These are phyloP conservation scores for Saccharomyces hybrid DNA, from an alignment of 1,139 yeast species.

Conservation along the genomic window DNA sequence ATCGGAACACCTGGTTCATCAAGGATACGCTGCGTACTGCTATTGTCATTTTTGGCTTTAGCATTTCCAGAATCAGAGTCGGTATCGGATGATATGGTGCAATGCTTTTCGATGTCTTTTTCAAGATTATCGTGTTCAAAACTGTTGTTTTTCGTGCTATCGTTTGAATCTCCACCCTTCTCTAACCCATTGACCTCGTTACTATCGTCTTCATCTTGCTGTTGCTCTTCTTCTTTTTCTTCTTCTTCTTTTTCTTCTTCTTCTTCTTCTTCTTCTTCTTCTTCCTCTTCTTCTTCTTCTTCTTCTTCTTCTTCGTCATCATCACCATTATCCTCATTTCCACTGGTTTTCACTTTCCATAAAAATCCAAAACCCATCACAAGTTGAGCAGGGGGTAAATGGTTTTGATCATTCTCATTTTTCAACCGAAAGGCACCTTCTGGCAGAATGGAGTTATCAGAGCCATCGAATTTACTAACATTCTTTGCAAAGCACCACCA, in stretches of 20 bases:
- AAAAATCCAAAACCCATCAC: constrained; percentile 86
- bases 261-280: constrained; percentile 6
- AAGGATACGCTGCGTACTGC: constrained; percentile 10
- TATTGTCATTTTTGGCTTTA: neutral
- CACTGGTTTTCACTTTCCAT: constrained; percentile 47
- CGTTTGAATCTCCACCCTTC: constrained; percentile 5
- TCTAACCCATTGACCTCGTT: constrained; percentile 7
- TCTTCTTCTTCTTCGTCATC: constrained; percentile 10
- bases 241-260: constrained; percentile 6
- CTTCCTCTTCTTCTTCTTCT: constrained; percentile 7
- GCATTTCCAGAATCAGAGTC: neutral
- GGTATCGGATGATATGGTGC: neutral
- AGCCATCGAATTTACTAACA: constrained; percentile 55
- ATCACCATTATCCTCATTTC: constrained; percentile 16
- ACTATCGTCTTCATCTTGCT: neutral
- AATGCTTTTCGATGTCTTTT: neutral
- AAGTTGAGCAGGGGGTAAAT: constrained; percentile 72
- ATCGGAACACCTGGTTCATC: constrained; percentile 12
- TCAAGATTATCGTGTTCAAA: neutral
- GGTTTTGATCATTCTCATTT: constrained; percentile 47
- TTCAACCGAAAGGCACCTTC: constrained; percentile 56
- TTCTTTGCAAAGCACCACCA: constrained; percentile 71
- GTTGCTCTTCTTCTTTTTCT: constrained; percentile 2
- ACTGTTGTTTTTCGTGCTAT: neutral
- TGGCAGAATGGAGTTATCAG: constrained; percentile 55